Base-by-base conservation (phyloP, 73 alveolate genomes). In the Paramecium sonneborni region DNA sequence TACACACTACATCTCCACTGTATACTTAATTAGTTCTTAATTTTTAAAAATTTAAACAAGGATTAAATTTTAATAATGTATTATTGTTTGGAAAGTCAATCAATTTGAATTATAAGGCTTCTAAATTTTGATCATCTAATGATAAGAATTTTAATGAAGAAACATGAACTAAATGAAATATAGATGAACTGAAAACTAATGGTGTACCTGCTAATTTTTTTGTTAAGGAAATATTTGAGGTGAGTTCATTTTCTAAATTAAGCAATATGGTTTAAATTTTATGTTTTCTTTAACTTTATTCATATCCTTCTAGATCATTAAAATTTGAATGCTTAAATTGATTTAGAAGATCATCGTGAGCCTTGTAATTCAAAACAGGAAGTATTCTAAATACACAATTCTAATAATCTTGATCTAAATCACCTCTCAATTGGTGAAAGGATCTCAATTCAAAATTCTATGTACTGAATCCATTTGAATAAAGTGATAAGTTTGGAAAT, bases 141-240 rank as follows among this genome's bases (percentile, higher is more conserved):
- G 90, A 38, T 21, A 79, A 8, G 24, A 79, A 79, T 79, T 46
- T 79, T 28, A 79, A 24, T 30, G 90, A 79, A 20, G 69, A 79
- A 23, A 79, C 72, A 79, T 79, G 90, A 44, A 79, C 90, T 79
- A 79, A 79, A 8, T 79, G 90, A 79, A 79, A 79, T 38, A 38
- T 79, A 10, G 90, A 79, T 41, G 90, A 79, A 23, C 62, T 30
- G 21, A 43, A 79, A 23, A 79, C 90, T 79, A 79, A 39, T 2
- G 90, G 90, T 1, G 90, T 79, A 7, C 90, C 90, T 41, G 69
- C 74, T 39, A 79, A 26, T 18, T 79, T 79, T 12, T 79, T 46
- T 41, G 90, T 43, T 10, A 79, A 32, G 20, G 76, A 43, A 26
- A 79, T 79, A 79, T 79, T 79, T 14, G 90, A 79, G 6, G 76